A percentile compares a stretch with the other conserved stretches of the same genome.
phyloP scores from a whole-genome alignment of 2,329 filamentous ascomycete genomes.

The Fusarium solani-melongenae region DNA sequence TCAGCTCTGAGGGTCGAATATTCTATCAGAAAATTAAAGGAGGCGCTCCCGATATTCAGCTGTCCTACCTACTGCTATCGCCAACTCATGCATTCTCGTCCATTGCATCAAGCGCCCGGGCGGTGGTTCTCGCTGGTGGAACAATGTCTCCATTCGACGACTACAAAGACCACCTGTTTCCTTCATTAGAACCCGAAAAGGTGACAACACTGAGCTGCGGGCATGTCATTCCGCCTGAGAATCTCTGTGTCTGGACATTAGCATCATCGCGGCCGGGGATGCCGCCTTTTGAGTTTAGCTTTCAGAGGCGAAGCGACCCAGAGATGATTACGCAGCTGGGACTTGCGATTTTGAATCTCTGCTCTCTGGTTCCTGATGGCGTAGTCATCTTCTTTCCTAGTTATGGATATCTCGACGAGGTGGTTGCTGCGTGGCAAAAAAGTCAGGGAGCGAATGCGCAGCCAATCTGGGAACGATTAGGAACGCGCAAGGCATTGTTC shows the following conservation, averaged over 20 bases:
- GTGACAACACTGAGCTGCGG: slow-evolving; percentile 90
- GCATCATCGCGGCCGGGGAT: slow-evolving; percentile 53
- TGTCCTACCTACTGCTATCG: slow-evolving; percentile 90
- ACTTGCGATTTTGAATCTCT: slow-evolving; percentile 75
- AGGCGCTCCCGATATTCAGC: slow-evolving; percentile 60
- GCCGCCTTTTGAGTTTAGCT: slow-evolving; percentile 86
- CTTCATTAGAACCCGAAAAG: slow-evolving; percentile 70
- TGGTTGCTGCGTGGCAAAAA: slow-evolving; percentile 71
- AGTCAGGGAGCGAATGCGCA: slow-evolving; percentile 43
- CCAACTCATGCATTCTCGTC: slow-evolving; percentile 92
- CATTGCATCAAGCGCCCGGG: slow-evolving; percentile 84
- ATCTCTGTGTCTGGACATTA: slow-evolving; percentile 83
- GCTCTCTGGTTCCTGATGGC: slow-evolving; percentile 82
- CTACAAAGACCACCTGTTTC: slow-evolving; percentile 87
- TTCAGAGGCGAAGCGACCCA: slow-evolving; percentile 76
- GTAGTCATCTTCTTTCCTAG: slow-evolving; percentile 96
- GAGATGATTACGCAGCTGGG: slow-evolving; percentile 81
- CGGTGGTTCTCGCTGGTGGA: slow-evolving; percentile 90
- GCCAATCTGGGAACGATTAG: slow-evolving; percentile 69
- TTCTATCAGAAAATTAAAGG: slow-evolving; percentile 66
- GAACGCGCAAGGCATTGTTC: slow-evolving; percentile 71
- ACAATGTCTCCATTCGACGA: slow-evolving; percentile 98
- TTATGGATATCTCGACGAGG: slow-evolving; percentile 87
- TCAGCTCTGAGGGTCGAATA: slow-evolving; percentile 76
- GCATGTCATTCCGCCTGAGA: slow-evolving; percentile 88